Evolutionary conservation across 2,329 filamentous ascomycete genomes (phyloP).

Genomic region (Nothophaeocryptopus gaeumannii): DNA sequence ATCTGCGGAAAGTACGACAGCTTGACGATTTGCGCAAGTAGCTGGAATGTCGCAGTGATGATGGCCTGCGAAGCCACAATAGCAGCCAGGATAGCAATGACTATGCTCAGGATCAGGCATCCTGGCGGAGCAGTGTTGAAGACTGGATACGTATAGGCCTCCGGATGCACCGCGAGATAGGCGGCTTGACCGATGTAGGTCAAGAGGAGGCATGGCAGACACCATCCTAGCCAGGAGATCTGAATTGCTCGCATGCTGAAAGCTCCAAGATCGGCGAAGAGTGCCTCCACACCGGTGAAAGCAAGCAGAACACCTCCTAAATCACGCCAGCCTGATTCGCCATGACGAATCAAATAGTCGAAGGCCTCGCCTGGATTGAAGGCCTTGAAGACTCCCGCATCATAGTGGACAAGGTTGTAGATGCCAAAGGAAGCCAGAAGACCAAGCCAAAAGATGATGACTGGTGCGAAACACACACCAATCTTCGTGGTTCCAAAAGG

Average conservation of each 20-base stretch:
- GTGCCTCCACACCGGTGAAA: slow-evolving; percentile 75
- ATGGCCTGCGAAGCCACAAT: slow-evolving; percentile 73
- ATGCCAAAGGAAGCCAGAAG: slow-evolving; percentile 64
- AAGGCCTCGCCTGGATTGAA: slow-evolving; percentile 59
- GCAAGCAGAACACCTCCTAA: slow-evolving; percentile 67
- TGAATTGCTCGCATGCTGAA: slow-evolving; percentile 65
- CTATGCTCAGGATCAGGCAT: slow-evolving; percentile 64
- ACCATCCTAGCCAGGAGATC: slow-evolving; percentile 65
- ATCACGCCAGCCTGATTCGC: slow-evolving; percentile 60
- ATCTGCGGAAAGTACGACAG: slow-evolving; percentile 73
- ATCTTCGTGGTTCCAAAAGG: slow-evolving; percentile 63
- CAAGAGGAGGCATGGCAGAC: slow-evolving; percentile 65
- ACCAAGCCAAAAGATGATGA: slow-evolving; percentile 63
- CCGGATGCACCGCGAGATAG: slow-evolving; percentile 60
- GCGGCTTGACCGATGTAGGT: slow-evolving; percentile 73
- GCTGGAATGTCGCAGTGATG: slow-evolving; percentile 65
- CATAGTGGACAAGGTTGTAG: slow-evolving; percentile 53
- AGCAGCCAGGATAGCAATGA: slow-evolving; percentile 63
- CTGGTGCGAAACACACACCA: slow-evolving; percentile 61
- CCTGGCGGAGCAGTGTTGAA: slow-evolving; percentile 68
- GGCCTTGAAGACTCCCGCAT: slow-evolving; percentile 51
- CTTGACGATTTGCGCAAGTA: slow-evolving; percentile 70
- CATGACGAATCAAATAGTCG: slow-evolving; percentile 58
- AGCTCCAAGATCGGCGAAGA: slow-evolving; percentile 75
- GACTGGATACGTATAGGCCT: slow-evolving; percentile 69